Evolutionary conservation across 768 basidiomycete species (phyloP).

Genomic region (Rhizopogon rudus): DNA sequence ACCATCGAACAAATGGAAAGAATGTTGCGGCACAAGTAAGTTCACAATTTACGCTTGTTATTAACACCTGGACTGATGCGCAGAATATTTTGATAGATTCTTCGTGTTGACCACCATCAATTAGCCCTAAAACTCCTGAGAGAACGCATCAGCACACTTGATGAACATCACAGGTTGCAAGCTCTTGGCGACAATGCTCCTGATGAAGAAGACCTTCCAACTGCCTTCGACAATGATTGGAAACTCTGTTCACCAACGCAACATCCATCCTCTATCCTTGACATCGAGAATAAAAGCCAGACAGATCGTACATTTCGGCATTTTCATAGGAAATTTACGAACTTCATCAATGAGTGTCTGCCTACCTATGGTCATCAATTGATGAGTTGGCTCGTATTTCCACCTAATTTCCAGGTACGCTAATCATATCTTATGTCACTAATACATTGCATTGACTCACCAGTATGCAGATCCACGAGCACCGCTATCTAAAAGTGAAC

Average conservation of each 20-base stretch:
- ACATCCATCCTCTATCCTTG: neutral
- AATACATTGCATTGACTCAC: neutral
- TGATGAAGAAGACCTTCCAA: neutral
- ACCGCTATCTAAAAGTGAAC: slow-evolving; percentile 19
- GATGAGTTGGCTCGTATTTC: neutral
- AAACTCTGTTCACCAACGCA: neutral
- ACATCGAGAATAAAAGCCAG: neutral
- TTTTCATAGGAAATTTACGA: neutral
- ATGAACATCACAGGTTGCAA: slow-evolving; percentile 11
- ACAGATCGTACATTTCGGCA: neutral
- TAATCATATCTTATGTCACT: neutral
- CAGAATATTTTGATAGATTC: slow-evolving; percentile 1
- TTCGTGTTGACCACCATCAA: slow-evolving; percentile 9
- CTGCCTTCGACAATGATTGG: neutral
- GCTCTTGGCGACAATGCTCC: slow-evolving; percentile 5
- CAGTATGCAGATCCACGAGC: slow-evolving; percentile 17
- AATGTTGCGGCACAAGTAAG: slow-evolving; percentile 27
- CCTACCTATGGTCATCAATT: neutral
- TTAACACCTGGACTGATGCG: neutral
- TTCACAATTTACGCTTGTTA: neutral
- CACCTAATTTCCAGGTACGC: neutral
- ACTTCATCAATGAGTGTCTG: neutral
- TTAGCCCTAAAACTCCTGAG: slow-evolving; percentile 5
- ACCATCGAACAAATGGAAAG: slow-evolving; percentile 27
- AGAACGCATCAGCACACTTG: neutral